Conservation (phyloP, 768 basidiomycete genomes). For the Suillus cothurnatus region DNA sequence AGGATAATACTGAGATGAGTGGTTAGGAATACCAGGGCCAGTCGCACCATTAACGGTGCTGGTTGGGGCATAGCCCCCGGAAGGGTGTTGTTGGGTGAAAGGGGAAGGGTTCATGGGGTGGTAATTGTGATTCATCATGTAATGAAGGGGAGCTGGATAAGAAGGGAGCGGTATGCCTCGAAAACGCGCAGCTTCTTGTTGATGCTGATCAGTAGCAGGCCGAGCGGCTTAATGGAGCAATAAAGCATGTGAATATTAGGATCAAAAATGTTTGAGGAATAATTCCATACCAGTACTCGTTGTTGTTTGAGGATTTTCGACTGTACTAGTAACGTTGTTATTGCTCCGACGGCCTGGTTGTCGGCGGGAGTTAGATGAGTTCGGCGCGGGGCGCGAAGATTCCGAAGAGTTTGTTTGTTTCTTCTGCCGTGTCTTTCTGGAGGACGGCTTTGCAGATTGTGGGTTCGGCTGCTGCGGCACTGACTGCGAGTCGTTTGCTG, state of each 20-base stretch:
- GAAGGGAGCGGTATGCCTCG: slow-evolving; percentile 50
- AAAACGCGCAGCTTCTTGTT: slow-evolving; percentile 32
- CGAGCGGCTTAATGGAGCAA: slow-evolving; percentile 21
- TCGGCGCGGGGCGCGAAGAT: slow-evolving; percentile 18
- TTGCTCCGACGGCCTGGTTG: slow-evolving; percentile 31
- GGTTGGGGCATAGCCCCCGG: slow-evolving; percentile 37
- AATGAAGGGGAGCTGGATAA: slow-evolving; percentile 55
- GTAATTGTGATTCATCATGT: slow-evolving; percentile 73
- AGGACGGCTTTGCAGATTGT: slow-evolving; percentile 30
- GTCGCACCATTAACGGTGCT: slow-evolving; percentile 41
- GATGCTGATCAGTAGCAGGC: slow-evolving; percentile 17
- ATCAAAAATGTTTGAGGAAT: not conserved
- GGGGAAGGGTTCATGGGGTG: slow-evolving; percentile 56
- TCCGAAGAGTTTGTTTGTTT: slow-evolving; percentile 41
- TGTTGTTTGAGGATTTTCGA: slow-evolving; percentile 19
- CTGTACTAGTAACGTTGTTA: slow-evolving; percentile 12
- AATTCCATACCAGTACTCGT: slow-evolving; percentile 17
- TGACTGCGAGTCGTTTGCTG: slow-evolving; percentile 38
- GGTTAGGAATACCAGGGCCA: slow-evolving; percentile 42
- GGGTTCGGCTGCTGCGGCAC: slow-evolving; percentile 44
- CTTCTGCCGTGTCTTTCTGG: slow-evolving; percentile 59
- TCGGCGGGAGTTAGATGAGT: slow-evolving; percentile 27
- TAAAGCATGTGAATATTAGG: slow-evolving; percentile 8
- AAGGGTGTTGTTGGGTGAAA: slow-evolving; percentile 41
- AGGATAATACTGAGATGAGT: slow-evolving; percentile 54